phyloP scores from a whole-genome alignment of 306 rosid genomes.

The Clitoria ternatea region DNA sequence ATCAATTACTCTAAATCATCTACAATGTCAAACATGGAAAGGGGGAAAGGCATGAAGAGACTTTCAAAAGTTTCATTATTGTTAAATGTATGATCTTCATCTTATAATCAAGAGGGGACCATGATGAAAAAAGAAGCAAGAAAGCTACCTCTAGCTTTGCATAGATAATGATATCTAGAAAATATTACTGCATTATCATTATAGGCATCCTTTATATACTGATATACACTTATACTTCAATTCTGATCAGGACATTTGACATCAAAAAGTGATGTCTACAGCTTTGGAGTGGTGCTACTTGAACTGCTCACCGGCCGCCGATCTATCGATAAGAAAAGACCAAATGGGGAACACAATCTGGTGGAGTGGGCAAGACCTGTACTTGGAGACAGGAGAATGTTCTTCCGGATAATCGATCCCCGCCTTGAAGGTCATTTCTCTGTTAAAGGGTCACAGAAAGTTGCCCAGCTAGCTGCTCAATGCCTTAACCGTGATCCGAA shows the following conservation, averaged over 20 bases:
- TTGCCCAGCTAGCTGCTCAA: constrained; percentile 64
- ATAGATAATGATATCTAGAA: not conserved
- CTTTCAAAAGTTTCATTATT: not conserved
- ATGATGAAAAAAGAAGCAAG: not conserved
- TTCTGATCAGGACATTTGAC: constrained; percentile 76
- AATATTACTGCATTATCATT: not conserved
- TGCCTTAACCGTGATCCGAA: constrained; percentile 94
- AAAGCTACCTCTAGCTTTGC: constrained; percentile 3
- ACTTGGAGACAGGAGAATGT: constrained; percentile 68
- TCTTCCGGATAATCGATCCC: constrained; percentile 74
- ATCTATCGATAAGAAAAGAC: constrained; percentile 83
- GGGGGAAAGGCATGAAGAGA: not conserved
- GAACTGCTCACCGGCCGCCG: constrained; percentile 94
- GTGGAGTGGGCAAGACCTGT: constrained; percentile 89
- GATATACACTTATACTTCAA: not conserved
- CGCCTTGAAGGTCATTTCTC: constrained; percentile 98
- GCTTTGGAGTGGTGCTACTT: constrained; percentile 93
- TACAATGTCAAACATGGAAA: not conserved
- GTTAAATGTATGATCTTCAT: not conserved
- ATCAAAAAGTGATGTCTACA: constrained; percentile 88
- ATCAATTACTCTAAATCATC: not conserved
- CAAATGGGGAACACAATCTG: constrained; percentile 94
- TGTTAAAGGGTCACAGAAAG: constrained; percentile 76
- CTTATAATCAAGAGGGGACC: not conserved
- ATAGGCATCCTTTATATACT: not conserved